Conservation (phyloP, 176 grass and related monocot genomes). For the Thinopyrum elongatum region DNA sequence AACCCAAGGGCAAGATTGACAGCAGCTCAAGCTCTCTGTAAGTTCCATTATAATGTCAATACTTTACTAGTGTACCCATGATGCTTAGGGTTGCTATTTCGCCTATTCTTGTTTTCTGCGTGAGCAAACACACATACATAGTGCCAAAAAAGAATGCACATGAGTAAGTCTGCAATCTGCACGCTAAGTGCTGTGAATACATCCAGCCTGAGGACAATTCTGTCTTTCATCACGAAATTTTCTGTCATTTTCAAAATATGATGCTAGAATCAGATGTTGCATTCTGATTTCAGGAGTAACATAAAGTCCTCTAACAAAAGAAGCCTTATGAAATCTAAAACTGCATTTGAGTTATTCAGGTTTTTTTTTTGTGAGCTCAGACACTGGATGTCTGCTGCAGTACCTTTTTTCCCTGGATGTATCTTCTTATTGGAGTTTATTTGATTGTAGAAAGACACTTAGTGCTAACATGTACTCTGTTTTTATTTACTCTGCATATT, state of each 20-base stretch:
- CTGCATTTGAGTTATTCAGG: neutral
- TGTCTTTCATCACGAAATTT: neutral
- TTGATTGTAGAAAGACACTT: neutral
- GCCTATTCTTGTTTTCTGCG: neutral
- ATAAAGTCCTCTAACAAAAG: neutral
- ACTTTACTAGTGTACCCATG: neutral
- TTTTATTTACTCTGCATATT: no score
- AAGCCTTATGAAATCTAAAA: neutral
- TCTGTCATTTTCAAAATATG: neutral
- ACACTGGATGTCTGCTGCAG: neutral
- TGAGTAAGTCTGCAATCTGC: no score
- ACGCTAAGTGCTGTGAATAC: neutral
- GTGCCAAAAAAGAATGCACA: neutral
- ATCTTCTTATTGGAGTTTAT: neutral
- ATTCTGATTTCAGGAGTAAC: neutral
- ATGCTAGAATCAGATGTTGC: neutral
- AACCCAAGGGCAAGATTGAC: slow-evolving; percentile 93
- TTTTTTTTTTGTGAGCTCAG: neutral
- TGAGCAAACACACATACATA: neutral
- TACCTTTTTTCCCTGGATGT: neutral
- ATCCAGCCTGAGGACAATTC: neutral
- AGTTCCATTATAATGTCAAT: slow-evolving; percentile 29
- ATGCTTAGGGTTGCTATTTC: neutral
- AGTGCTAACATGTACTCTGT: neutral
- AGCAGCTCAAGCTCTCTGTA: slow-evolving; percentile 99